Percentiles rank a stretch among this genome's conserved stretches.
Conservation (phyloP, 2,329 filamentous ascomycete genomes). For the Scedosporium aurantiacum region DNA sequence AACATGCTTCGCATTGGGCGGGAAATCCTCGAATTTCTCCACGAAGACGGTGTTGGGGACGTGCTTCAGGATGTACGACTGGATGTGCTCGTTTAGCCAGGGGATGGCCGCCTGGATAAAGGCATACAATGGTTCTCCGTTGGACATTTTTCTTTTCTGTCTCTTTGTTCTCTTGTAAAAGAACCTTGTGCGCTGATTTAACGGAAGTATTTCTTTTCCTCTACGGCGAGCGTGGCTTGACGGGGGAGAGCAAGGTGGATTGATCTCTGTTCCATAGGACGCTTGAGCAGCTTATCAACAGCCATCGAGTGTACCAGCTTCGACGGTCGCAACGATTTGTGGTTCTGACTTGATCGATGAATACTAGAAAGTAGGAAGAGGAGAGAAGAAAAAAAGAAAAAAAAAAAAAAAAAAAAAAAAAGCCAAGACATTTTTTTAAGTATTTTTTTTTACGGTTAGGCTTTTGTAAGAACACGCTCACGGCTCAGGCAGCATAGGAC, state of each 20-base stretch:
- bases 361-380: neutral
- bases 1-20: slow-evolving; percentile 11
- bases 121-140: slow-evolving; percentile 17
- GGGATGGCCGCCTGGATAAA: slow-evolving; percentile 14
- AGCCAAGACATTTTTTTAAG: neutral
- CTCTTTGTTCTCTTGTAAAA: neutral
- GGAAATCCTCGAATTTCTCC: slow-evolving; percentile 18
- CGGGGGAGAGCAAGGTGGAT: slow-evolving; percentile 4
- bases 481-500: no score
- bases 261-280: neutral
- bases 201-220: neutral
- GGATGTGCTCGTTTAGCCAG: slow-evolving; percentile 23
- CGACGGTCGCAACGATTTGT: neutral
- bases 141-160: slow-evolving; percentile 14
- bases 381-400: neutral
- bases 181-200: neutral
- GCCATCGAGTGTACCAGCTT: neutral
- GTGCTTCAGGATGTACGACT: slow-evolving; percentile 18
- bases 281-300: neutral
- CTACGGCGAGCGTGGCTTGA: slow-evolving; percentile 6
- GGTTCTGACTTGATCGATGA: neutral
- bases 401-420: neutral
- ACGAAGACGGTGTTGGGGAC: slow-evolving; percentile 18
- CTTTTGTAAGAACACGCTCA: neutral
- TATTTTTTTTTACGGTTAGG: neutral